phyloP scores from a whole-genome alignment of 495 filamentous ascomycete species.

The Podospora fimiseda region DNA sequence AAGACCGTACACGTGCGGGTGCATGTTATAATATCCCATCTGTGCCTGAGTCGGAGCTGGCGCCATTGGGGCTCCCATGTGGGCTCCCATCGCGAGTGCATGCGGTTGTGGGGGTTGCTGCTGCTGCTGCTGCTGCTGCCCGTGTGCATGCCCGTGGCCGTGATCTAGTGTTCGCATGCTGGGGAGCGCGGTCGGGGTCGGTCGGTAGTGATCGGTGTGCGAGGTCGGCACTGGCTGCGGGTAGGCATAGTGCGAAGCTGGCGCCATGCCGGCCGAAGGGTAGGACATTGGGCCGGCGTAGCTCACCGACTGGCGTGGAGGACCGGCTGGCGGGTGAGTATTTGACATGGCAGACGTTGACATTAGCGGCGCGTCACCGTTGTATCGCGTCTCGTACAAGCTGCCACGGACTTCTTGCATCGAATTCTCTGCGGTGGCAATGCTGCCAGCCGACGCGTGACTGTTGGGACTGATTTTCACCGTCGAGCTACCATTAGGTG shows the following conservation, averaged over 20 bases:
- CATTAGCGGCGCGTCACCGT: slow-evolving; percentile 19
- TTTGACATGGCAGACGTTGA: slow-evolving; percentile 42
- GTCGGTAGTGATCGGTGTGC: slow-evolving; percentile 25
- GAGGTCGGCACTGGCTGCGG: slow-evolving; percentile 26
- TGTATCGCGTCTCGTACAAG: slow-evolving; percentile 21
- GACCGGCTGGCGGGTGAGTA: slow-evolving; percentile 36
- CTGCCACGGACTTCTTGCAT: slow-evolving; percentile 6
- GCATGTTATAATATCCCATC: slow-evolving; percentile 40
- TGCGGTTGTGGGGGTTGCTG: slow-evolving; percentile 30
- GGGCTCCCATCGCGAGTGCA: slow-evolving; percentile 28
- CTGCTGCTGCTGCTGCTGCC: slow-evolving; percentile 34
- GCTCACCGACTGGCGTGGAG: slow-evolving; percentile 42
- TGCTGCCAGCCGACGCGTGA: slow-evolving; percentile 12
- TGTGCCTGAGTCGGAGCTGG: slow-evolving; percentile 21
- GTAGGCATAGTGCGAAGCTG: slow-evolving; percentile 51
- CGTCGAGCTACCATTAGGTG: slow-evolving; percentile 14
- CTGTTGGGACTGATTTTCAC: slow-evolving; percentile 9
- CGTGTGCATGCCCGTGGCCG: slow-evolving; percentile 34
- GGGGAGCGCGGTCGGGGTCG: slow-evolving; percentile 52
- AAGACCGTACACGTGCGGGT: slow-evolving; percentile 34
- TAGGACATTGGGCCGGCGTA: slow-evolving; percentile 54
- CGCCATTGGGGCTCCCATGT: slow-evolving; percentile 30
- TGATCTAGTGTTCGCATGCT: slow-evolving; percentile 56
- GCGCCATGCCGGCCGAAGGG: slow-evolving; percentile 43
- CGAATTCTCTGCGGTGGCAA: slow-evolving; percentile 6